Evolutionary conservation across 495 filamentous ascomycete species (phyloP), one percentile per base, ranked within the genome.

Genomic region (Penicillium dipodomyicola): DNA sequence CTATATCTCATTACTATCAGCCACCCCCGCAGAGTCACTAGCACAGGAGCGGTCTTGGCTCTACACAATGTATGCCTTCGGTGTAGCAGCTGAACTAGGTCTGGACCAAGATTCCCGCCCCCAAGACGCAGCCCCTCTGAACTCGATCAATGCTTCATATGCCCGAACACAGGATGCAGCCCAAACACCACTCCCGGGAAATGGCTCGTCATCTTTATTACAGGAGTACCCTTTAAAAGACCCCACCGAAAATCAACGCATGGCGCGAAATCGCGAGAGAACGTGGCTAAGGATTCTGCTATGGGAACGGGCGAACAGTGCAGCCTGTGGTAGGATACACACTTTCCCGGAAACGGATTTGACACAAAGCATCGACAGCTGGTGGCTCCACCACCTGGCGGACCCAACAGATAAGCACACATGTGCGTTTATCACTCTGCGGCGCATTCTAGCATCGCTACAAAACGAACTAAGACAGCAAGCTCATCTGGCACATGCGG

Each of bases 291-390:
- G 63, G 9, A 70, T 70, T 23, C 33, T 68, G 1, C 40, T 70
- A 9, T 68, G 67, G 67, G 67, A 68, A 6, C 53, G 67, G 55
- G 67, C 67, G 0, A 70, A 68, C 29, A 68, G 65, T 48, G 67
- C 65, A n/a, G 59, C 67, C 0, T 55, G 56, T 48, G 67, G 67
- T 19, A 57, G 63, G 22, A 63, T 60, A 1, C 51, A 61, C 19
- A 48, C 43, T 19, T 65, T 68, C n/a, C 67, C 67, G 1, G 65
- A 68, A 25, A 70, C 65, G 6, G 51, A 58, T 0, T 49, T 70
- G 44, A 70, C 59, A 0, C 42, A 39, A 3, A 54, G 40, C 5
- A 57, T 70, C 17, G 60, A 67, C 14, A 49, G n/a, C 14, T 70
- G 67, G 67, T 70, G 65, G 57, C 27, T 56, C 8, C 65, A 65